Evolutionary conservation across 352 stramenopile genomes (phyloP).

Genomic region (Elongisporangium anandrum): DNA sequence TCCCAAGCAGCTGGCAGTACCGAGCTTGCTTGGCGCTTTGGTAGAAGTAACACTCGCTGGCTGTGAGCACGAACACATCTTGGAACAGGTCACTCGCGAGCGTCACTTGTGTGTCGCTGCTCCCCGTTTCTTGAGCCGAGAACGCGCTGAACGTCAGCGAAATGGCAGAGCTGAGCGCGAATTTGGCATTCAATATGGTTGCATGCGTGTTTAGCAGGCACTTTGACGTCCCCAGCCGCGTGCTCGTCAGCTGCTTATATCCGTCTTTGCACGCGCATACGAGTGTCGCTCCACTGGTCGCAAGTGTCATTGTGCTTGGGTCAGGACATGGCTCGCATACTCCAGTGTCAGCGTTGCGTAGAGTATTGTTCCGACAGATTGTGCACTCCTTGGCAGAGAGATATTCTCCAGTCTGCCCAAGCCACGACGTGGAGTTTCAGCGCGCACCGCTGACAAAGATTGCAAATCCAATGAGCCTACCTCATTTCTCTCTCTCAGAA

Average conservation of each 20-base stretch:
- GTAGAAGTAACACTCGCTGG: conserved; percentile 88
- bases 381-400: conserved; percentile 64
- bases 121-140: conserved; percentile 22
- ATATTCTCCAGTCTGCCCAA: conserved; percentile 36
- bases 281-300: conserved; percentile 4
- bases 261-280: conserved; percentile 58
- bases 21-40: conserved; percentile 45
- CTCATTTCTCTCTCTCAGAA: conserved; percentile 47
- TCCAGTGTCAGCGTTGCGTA: conserved; percentile 25
- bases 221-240: conserved; percentile 20
- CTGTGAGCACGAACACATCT: conserved; percentile 72
- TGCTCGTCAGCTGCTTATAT: conserved; percentile 53
- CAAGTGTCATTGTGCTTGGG: conserved; percentile 62
- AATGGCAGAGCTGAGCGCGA: conserved; percentile 27
- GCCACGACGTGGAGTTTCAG: too few species aligned
- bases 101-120: conserved; percentile 18
- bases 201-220: conserved; percentile 46
- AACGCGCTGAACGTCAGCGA: conserved; percentile 44
- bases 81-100: conserved; percentile 64
- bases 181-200: conserved; percentile 45
- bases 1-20: conserved; percentile 88
- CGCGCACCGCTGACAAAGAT: background rate
- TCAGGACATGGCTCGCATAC: conserved; percentile 73
- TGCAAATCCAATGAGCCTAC: conserved; percentile 10
- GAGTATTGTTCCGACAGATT: conserved; percentile 34